Evolutionary conservation across 306 rosid genomes (phyloP), one percentile per base, ranked within the genome.

Genomic region (Medicago lupulina): DNA sequence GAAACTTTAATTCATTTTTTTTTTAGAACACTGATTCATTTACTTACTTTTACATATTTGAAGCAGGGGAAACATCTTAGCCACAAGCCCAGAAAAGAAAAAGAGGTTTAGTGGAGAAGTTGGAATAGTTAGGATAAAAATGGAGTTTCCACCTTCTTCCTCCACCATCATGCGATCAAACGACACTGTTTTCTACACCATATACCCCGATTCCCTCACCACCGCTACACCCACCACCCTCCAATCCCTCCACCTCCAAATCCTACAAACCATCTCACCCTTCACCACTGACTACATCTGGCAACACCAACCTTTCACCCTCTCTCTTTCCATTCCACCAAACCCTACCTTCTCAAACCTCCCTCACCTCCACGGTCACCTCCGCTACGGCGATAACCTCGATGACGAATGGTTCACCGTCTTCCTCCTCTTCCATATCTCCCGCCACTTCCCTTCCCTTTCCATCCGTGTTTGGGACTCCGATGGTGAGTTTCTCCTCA

Each of bases 341-440:
- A 78, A 68, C 46, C 80, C 92, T 66, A 74, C 88, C 68, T 88
- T 92, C 81, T 19, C 84, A 36, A 23, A 82, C 71, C 81, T 85
- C 51, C 93, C 92, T 23, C 97, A 92, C 82, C 96, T 92, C 81
- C 97, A 89, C 61, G 99, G 97, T 36, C 85, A 85, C 86, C 87
- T 95, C 74, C 99, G 99, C 21, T 81, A 60, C 79, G 96, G 93
- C 4, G 99, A 92, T 85, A 89, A 87, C 73, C 93, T 95, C 70
- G 90, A 86, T 15, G 99, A 95, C 78, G 99, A 95, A 71, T 95
- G 97, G 99, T 92, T 95, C 87, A 31, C 85, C 7, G 93, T 92
- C 58, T 95, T 92, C 76, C 99, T 95, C 80, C 96, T 92, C 79
- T 87, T 90, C 86, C 90, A 84, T 14, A 59, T 88, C 62, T 90